A percentile compares a stretch with the other conserved stretches of the same genome.
phyloP scores from a whole-genome alignment of 2,329 filamentous ascomycete genomes.

The Colletotrichum coccodes region DNA sequence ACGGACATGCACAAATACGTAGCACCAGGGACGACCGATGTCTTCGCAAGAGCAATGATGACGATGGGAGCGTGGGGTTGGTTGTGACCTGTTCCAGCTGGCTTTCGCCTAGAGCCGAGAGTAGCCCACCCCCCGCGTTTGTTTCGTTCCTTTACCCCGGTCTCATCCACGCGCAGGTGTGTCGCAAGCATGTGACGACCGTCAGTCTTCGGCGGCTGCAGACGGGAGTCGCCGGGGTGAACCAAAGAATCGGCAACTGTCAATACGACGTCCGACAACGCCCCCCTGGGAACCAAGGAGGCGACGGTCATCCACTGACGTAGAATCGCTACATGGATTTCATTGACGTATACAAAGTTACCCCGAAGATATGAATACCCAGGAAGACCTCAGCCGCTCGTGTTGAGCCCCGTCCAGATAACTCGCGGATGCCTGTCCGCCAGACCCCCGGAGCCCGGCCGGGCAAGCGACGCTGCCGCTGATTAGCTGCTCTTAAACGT shows the following conservation, averaged over 20 bases:
- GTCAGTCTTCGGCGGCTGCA: not conserved
- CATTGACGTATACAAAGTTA: too few relatives aligned
- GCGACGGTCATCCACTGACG: not conserved
- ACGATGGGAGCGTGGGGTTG: not conserved
- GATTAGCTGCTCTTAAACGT: too few relatives aligned
- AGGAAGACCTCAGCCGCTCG: too few relatives aligned
- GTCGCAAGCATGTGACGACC: not conserved
- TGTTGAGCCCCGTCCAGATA: not conserved
- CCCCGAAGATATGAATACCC: too few relatives aligned
- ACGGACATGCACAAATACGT: not conserved
- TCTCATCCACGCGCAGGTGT: not conserved
- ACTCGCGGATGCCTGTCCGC: not conserved
- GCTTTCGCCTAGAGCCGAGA: not conserved
- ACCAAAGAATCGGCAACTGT: not conserved
- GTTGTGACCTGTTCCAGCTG: not conserved
- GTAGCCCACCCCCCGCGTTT: not conserved
- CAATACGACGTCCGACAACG: too few relatives aligned
- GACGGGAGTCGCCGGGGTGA: not conserved
- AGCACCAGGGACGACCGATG: not conserved
- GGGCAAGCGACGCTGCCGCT: not conserved
- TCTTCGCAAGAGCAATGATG: not conserved
- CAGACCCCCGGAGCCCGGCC: not conserved
- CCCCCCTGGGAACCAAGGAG: not conserved
- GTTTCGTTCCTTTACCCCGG: not conserved
- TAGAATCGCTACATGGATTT: too few relatives aligned